These are phyloP conservation scores for Coniella vitis DNA, from an alignment of 2,329 filamentous ascomycete species.

Conservation along the genomic window DNA sequence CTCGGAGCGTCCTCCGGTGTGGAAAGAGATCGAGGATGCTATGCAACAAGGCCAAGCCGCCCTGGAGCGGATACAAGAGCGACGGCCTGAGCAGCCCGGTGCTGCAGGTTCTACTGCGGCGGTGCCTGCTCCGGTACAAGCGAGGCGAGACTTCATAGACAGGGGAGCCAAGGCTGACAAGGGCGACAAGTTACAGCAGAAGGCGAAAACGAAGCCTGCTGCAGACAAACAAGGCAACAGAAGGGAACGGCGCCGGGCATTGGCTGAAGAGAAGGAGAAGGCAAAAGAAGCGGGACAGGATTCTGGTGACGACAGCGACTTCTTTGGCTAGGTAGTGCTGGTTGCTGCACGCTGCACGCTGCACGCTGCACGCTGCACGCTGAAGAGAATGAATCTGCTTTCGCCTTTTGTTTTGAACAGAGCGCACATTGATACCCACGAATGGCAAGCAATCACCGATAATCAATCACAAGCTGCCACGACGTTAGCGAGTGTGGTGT, in stretches of 20 bases:
- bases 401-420: neutral
- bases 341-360: neutral
- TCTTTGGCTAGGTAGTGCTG: conserved; percentile 34
- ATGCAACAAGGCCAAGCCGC: conserved; percentile 49
- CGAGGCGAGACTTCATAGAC: neutral
- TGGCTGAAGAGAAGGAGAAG: neutral
- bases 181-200: neutral
- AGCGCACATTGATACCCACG: conserved; percentile 6
- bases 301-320: conserved; percentile 48
- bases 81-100: conserved; percentile 26
- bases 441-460: neutral
- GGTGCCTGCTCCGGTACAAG: neutral
- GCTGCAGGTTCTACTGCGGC: conserved; percentile 15
- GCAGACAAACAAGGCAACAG: conserved; percentile 3
- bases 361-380: no score
- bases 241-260: neutral
- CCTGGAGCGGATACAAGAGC: conserved; percentile 50
- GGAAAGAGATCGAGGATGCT: conserved; percentile 58
- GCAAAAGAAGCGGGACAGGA: conserved; percentile 16
- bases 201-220: neutral
- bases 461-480: no score
- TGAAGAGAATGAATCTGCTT: neutral
- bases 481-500: no score
- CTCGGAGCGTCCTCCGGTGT: conserved; percentile 53
- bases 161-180: neutral